Evolutionary conservation across 352 stramenopile species (phyloP), one percentile per base, ranked within the genome.

Genomic region (Elongisporangium anandrum): DNA sequence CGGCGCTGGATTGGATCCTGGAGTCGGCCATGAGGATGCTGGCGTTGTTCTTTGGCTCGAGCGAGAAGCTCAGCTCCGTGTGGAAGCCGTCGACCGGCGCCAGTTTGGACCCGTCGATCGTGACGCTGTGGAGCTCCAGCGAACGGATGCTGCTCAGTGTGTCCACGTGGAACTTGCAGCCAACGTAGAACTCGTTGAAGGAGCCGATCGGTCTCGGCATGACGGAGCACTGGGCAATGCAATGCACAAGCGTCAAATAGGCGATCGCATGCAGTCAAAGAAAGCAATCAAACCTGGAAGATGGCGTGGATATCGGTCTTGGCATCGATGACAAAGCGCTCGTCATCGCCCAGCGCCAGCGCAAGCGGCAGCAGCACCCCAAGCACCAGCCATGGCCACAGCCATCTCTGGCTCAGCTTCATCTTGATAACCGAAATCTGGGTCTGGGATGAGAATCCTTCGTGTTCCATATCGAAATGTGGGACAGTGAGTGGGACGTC

Each of bases 171-270:
- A 93, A 66, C 47, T 68, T 61, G 54, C 85, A 95, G n/a, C 73
- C 60, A 10, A 91, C 78, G 60, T 87, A 95, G 59, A 88, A 92
- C 56, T 95, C 85, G 60, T 95, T 93, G 67, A 87, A 95, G 39
- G 69, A 81, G 16, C 85, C 85, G 24, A 95, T 92, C 1, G 80
- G 75, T 50, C 77, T 41, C 29, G 29, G 76, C 19, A 83, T 58
- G 1, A 63, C 56, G 0, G 81, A 91, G 57, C 85, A 94, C 79
- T 92, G 20, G 21, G 22, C 12, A 8, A 53, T 0, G 26, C 9
- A 20, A 26, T 12, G 41, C 5, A 34, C 8, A 13, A 9, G 5
- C 26, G 50, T 16, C 16, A 20, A 6, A 15, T 6, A 2, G 19
- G 16, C 20, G 9, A 57, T 9, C 7, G 0, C 20, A 45, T 47